phyloP scores from a whole-genome alignment of 495 filamentous ascomycete genomes.

The Penicillium antarcticum region DNA sequence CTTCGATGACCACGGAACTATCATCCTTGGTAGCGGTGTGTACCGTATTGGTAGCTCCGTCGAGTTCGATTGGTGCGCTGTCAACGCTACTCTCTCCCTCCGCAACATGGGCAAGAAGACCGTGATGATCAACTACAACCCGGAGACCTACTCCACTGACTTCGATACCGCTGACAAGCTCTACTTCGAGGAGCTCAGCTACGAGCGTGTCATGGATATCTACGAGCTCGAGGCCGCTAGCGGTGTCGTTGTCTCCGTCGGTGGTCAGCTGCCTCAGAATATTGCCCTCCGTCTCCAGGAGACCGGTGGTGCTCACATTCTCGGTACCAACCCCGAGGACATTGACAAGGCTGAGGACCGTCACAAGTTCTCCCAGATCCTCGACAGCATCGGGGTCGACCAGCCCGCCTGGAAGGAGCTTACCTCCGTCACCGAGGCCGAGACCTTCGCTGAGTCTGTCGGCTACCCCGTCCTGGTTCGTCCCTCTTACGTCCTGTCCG shows the following conservation, averaged over 20 bases:
- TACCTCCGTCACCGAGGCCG: constrained; percentile 82
- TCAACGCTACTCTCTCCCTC: constrained; percentile 85
- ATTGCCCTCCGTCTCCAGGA: constrained; percentile 95
- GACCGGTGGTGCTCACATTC: constrained; percentile 78
- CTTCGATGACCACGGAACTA: constrained; percentile 88
- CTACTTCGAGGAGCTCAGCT: constrained; percentile 96
- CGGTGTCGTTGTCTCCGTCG: constrained; percentile 92
- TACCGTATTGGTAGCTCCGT: constrained; percentile 97
- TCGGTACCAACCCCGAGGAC: constrained; percentile 88
- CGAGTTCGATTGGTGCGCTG: constrained; percentile 98
- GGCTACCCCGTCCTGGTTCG: constrained; percentile 91
- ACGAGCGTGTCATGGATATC: constrained; percentile 98
- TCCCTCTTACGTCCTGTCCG: constrained; percentile 93
- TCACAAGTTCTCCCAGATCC: constrained; percentile 96
- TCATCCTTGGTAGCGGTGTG: constrained; percentile 90
- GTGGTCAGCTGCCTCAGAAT: constrained; percentile 95
- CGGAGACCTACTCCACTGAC: constrained; percentile 86
- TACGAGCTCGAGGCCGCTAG: constrained; percentile 86
- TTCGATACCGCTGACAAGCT: constrained; percentile 92
- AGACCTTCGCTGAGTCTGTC: constrained; percentile 77
- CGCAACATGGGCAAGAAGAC: constrained; percentile 93
- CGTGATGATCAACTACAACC: constrained; percentile 97
- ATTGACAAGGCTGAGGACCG: constrained; percentile 97
- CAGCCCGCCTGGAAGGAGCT: constrained; percentile 98
- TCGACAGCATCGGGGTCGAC: constrained; percentile 93